Evolutionary conservation across 306 rosid genomes (phyloP).

Genomic region (Begonia fuchsioides): DNA sequence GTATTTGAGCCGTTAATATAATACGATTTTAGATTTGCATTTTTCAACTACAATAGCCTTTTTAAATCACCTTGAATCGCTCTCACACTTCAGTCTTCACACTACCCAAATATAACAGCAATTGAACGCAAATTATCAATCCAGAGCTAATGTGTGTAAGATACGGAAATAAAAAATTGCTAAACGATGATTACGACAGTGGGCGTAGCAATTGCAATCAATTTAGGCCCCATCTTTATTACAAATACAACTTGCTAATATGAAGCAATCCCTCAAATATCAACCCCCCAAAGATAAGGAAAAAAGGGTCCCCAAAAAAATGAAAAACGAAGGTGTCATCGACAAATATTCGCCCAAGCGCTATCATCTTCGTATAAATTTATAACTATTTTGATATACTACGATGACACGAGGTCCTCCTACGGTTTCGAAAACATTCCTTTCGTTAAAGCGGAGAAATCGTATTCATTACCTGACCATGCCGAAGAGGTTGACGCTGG

Average conservation of each 20-base stretch:
- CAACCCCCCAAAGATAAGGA: constrained; percentile 2
- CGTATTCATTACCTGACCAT: constrained; percentile 54
- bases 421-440: constrained; percentile 71
- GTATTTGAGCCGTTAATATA: too few species aligned
- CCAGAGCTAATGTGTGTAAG: too few species aligned
- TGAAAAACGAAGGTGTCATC: constrained; percentile 46
- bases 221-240: constrained; percentile 33
- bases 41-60: too few species aligned
- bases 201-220: constrained; percentile 12
- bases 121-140: too few species aligned
- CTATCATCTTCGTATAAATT: constrained; percentile 33
- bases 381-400: constrained; percentile 36
- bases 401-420: constrained; percentile 18
- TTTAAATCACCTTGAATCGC: too few species aligned
- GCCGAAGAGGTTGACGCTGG: constrained; percentile 30
- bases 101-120: too few species aligned
- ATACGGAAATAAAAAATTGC: too few species aligned
- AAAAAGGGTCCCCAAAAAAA: constrained; percentile 6
- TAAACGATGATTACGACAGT: background rate
- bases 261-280: constrained; percentile 38
- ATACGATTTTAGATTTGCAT: too few species aligned
- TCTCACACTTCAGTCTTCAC: too few species aligned
- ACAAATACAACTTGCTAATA: constrained; percentile 28
- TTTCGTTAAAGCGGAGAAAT: constrained; percentile 83
- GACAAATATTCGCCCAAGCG: constrained; percentile 28